Conservation (phyloP, 2,329 filamentous ascomycete species). For the Fusarium sp. region DNA sequence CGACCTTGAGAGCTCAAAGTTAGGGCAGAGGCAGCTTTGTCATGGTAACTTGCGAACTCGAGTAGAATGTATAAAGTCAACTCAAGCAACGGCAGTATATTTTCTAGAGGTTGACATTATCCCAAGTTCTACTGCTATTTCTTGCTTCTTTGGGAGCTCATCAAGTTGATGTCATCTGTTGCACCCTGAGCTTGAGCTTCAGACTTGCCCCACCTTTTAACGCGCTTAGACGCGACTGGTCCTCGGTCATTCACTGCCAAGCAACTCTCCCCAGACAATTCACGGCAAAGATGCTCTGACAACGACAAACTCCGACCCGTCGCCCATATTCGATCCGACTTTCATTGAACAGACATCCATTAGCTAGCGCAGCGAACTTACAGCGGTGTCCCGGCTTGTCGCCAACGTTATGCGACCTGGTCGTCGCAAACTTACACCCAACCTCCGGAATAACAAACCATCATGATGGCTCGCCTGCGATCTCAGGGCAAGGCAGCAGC, state of each 20-base stretch:
- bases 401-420: neutral
- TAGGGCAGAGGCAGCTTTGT: neutral
- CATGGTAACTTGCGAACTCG: no score
- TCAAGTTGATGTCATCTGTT: conserved; percentile 21
- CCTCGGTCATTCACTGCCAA: conserved; percentile 5
- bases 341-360: neutral
- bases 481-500: conserved; percentile 15
- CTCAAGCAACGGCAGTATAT: no score
- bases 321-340: neutral
- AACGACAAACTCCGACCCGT: neutral
- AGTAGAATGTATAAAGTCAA: no score
- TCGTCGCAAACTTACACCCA: neutral
- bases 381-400: neutral
- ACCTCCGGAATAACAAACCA: conserved; percentile 8
- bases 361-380: neutral
- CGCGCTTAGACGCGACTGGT: neutral
- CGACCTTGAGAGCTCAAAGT: neutral
- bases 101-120: no score
- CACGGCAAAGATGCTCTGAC: neutral
- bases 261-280: neutral
- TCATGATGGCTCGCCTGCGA: conserved; percentile 23
- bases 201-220: conserved; percentile 21
- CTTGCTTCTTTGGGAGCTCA: neutral
- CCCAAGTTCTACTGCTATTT: neutral
- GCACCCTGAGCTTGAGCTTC: conserved; percentile 19